A percentile compares a stretch with the other conserved stretches of the same genome.
Evolutionary conservation across 1,139 yeast species (phyloP).

Genomic region (Hansenula sp.): DNA sequence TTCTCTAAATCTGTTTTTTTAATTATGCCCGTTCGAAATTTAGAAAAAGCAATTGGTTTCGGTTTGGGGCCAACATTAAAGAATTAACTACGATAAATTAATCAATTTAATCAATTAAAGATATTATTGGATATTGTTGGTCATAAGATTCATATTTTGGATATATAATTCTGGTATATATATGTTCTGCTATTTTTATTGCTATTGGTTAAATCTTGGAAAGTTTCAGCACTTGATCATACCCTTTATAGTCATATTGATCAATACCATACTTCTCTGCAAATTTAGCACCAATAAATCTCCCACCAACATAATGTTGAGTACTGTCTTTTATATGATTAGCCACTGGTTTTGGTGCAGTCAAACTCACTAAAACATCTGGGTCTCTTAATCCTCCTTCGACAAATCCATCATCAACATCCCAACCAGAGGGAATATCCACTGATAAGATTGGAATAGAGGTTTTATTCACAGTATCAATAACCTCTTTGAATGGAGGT

Average conservation of each 20-base stretch:
- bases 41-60: background rate
- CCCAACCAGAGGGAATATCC: conserved; percentile 97
- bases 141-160: background rate
- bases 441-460: conserved; percentile 65
- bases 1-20: background rate
- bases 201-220: background rate
- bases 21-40: background rate
- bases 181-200: no score
- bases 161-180: background rate
- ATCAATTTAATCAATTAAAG: no score
- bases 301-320: conserved; percentile 81
- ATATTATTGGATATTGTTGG: background rate
- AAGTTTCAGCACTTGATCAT: conserved; percentile 41
- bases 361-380: conserved; percentile 67
- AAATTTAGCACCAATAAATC: conserved; percentile 64
- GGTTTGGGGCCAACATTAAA: background rate
- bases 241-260: conserved; percentile 48
- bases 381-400: conserved; percentile 48
- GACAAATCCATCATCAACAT: conserved; percentile 80
- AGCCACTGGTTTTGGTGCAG: conserved; percentile 94
- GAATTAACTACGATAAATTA: no score
- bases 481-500: conserved; percentile 64
- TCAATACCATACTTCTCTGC: conserved; percentile 73
- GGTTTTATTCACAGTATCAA: conserved; percentile 39
- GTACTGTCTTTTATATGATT: conserved; percentile 33